Conservation (phyloP, 2,329 filamentous ascomycete species). For the Coniella lustricola region DNA sequence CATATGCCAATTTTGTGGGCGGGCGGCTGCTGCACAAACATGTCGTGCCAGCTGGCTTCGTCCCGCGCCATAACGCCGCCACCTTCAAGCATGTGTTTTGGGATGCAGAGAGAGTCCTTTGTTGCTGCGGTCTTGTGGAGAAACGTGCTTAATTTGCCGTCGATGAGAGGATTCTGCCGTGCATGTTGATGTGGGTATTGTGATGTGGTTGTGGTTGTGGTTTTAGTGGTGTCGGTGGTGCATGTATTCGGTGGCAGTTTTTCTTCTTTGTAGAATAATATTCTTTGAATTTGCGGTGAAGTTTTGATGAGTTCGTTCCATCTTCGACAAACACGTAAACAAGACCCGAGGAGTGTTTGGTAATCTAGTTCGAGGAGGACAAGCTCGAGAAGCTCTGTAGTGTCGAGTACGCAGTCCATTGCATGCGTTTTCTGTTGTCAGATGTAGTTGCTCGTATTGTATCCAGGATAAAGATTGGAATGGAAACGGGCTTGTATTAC, state of each 20-base stretch:
- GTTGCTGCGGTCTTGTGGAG: no score
- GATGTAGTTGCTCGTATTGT: no score
- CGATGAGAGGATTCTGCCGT: neutral
- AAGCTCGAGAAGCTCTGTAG: constrained; percentile 16
- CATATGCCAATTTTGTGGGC: constrained; percentile 6
- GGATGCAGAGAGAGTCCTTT: no score
- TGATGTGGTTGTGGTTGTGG: neutral
- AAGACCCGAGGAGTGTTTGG: constrained; percentile 16
- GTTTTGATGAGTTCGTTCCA: constrained; percentile 12
- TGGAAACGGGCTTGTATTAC: no score
- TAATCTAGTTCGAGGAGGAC: constrained; percentile 17
- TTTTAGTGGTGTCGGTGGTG: no score
- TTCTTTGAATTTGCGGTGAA: constrained; percentile 3
- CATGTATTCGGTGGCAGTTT: neutral
- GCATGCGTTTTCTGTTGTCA: no score
- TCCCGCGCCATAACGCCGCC: neutral
- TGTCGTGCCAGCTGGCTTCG: constrained; percentile 8
- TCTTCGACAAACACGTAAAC: constrained; percentile 14
- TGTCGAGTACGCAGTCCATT: constrained; percentile 10
- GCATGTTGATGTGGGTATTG: neutral
- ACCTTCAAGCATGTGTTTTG: neutral
- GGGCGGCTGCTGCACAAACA: constrained; percentile 13
- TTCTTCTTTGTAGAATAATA: constrained; percentile 10
- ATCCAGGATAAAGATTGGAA: no score
- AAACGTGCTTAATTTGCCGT: neutral